Conservation (phyloP, 352 stramenopile species). For the Globisporangium rhizosaccharum region DNA sequence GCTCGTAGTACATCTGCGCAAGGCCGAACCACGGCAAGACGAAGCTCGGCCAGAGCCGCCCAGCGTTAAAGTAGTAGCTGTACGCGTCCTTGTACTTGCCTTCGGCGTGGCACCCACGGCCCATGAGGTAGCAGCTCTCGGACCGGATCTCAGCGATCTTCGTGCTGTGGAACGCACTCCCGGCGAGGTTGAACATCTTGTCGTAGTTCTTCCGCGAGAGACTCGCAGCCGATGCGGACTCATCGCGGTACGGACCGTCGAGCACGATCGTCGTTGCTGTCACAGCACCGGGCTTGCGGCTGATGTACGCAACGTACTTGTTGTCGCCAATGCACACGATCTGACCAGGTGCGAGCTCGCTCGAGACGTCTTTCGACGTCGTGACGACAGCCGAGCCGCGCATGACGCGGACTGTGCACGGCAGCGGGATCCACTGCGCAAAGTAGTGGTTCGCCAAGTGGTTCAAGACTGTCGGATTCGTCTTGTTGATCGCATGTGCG, state of each 20-base stretch:
- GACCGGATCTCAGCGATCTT: conserved; percentile 91
- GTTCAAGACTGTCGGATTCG: conserved; percentile 91
- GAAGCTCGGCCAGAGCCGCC: conserved; percentile 81
- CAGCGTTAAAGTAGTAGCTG: conserved; percentile 95
- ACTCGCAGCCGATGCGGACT: conserved; percentile 52
- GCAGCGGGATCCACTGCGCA: conserved; percentile 93
- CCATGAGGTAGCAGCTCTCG: conserved; percentile 96
- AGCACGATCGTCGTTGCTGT: conserved; percentile 60
- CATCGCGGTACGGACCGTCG: conserved; percentile 77
- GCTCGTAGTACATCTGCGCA: conserved; percentile 89
- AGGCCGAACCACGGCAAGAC: conserved; percentile 82
- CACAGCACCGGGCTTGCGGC: conserved; percentile 54
- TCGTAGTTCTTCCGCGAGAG: conserved; percentile 87
- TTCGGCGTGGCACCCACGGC: conserved; percentile 91
- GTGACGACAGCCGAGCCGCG: conserved; percentile 80
- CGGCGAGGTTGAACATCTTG: conserved; percentile 87
- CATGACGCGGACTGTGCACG: conserved; percentile 82
- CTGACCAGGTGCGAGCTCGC: conserved; percentile 87
- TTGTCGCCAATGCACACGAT: conserved; percentile 91
- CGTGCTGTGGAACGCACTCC: conserved; percentile 86
- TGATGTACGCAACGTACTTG: conserved; percentile 89
- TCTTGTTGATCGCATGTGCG: conserved; percentile 86
- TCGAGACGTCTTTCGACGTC: conserved; percentile 84
- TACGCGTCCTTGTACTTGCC: conserved; percentile 95
- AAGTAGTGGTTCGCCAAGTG: conserved; percentile 99